These are phyloP conservation scores for Talinum fruticosum DNA, from an alignment of 148 eudicot species.

Conservation along the genomic window DNA sequence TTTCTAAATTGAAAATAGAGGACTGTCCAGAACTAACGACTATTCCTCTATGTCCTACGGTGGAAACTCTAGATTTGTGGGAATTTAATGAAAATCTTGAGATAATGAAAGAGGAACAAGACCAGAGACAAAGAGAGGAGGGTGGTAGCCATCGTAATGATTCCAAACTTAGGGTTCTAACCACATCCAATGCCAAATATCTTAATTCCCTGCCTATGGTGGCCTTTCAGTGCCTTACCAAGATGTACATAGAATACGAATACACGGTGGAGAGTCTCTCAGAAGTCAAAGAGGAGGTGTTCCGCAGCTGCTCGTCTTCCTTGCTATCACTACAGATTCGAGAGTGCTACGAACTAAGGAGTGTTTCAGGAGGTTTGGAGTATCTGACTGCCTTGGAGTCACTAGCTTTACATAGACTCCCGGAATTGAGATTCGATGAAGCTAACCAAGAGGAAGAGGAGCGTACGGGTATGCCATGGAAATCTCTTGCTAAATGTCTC, in stretches of 20 bases:
- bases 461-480: too few relatives aligned
- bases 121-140: not conserved
- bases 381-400: slow-evolving; percentile 27
- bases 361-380: slow-evolving; percentile 14
- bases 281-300: not conserved
- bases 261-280: not conserved
- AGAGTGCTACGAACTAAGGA: not conserved
- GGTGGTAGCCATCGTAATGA: not conserved
- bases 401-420: not conserved
- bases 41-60: slow-evolving; percentile 9
- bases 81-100: not conserved
- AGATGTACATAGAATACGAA: not conserved
- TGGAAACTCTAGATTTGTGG: not conserved
- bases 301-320: slow-evolving; percentile 22
- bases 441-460: not conserved
- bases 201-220: not conserved
- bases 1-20: not conserved
- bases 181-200: not conserved
- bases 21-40: not conserved
- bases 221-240: slow-evolving; percentile 1
- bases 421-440: not conserved
- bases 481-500: too few relatives aligned
- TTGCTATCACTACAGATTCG: not conserved
- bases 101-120: not conserved
- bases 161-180: not conserved